Evolutionary conservation across 2,329 filamentous ascomycete genomes (phyloP).

Genomic region (Aspergillus pseudoviridinutans): DNA sequence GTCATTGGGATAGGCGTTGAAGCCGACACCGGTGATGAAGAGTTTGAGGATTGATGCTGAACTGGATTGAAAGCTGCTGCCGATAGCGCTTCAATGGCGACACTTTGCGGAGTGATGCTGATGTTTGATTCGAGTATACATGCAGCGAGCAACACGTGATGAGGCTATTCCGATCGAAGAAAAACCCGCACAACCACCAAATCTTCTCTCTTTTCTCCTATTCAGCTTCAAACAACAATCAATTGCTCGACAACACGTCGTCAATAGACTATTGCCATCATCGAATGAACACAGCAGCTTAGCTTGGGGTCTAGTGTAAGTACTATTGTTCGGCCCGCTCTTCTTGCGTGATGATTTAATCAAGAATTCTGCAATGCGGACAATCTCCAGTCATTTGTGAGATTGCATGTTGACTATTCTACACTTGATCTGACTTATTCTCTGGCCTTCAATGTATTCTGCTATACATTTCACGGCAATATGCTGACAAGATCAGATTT

Average conservation of each 20-base stretch:
- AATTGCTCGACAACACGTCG: background rate
- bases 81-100: constrained; percentile 2
- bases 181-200: constrained; percentile 2
- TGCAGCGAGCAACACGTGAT: constrained; percentile 18
- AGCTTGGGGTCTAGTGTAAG: constrained; percentile 2
- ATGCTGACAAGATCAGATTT: constrained; percentile 12
- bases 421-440: constrained; percentile 43
- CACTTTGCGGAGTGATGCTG: constrained; percentile 3
- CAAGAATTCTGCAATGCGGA: constrained; percentile 47
- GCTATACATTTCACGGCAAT: constrained; percentile 1
- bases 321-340: constrained; percentile 8
- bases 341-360: constrained; percentile 34
- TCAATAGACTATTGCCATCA: background rate
- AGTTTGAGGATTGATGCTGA: background rate
- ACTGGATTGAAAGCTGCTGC: background rate
- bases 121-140: constrained; percentile 18
- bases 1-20: constrained; percentile 33
- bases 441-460: constrained; percentile 2
- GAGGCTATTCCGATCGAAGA: constrained; percentile 14
- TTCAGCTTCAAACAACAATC: background rate
- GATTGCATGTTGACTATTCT: constrained; percentile 44
- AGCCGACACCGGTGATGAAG: constrained; percentile 3
- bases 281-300: background rate
- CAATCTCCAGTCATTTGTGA: constrained; percentile 38
- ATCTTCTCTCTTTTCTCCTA: constrained; percentile 4